These are phyloP conservation scores for Leccinum barrowsii DNA, from an alignment of 768 basidiomycete species.

Conservation along the genomic window DNA sequence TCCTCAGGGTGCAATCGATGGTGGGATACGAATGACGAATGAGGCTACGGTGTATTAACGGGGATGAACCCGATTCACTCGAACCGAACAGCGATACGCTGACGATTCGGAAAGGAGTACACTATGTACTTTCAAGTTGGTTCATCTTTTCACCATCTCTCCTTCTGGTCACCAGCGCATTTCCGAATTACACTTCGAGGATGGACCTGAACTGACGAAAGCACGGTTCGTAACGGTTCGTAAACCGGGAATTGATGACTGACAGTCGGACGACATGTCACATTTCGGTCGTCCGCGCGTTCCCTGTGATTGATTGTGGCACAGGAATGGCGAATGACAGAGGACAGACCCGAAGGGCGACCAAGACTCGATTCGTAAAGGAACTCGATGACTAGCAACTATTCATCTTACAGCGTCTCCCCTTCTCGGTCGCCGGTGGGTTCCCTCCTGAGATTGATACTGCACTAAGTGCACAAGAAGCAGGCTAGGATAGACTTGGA, in stretches of 20 bases:
- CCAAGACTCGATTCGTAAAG: neutral
- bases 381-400: neutral
- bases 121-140: neutral
- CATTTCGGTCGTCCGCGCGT: neutral
- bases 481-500: neutral
- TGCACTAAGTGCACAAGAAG: neutral
- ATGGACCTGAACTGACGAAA: neutral
- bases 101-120: neutral
- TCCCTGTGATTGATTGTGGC: neutral
- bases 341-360: neutral
- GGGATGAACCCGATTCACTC: neutral
- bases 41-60: neutral
- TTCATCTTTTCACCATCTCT: neutral
- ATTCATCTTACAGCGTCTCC: too few relatives aligned
- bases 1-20: neutral
- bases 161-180: neutral
- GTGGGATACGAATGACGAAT: neutral
- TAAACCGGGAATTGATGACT: neutral
- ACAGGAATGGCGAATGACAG: neutral
- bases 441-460: neutral
- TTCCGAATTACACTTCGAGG: neutral
- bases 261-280: neutral
- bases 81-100: neutral
- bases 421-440: neutral
- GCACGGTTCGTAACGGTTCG: neutral